These are phyloP conservation scores for Tuber melanosporum DNA, from an alignment of 495 filamentous ascomycete genomes.

Conservation along the genomic window DNA sequence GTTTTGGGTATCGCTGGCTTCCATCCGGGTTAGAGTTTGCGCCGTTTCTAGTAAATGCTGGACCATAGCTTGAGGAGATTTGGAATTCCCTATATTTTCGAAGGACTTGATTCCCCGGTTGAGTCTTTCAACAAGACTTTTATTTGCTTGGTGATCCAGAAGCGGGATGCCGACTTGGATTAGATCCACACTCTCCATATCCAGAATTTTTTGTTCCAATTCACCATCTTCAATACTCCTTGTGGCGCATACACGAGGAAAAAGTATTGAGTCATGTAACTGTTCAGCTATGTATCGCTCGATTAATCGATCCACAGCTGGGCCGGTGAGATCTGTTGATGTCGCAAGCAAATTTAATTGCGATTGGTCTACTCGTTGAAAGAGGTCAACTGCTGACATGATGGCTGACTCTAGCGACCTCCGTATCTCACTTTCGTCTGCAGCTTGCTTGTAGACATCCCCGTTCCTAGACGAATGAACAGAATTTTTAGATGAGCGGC, in stretches of 20 bases:
- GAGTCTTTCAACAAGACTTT: conserved; percentile 47
- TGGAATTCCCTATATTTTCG: conserved; percentile 73
- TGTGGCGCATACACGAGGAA: conserved; percentile 71
- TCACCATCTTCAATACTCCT: conserved; percentile 80
- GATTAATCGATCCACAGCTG: conserved; percentile 83
- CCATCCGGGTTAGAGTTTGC: conserved; percentile 66
- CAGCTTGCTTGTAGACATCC: conserved; percentile 39
- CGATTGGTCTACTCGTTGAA: conserved; percentile 90
- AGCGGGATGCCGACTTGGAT: conserved; percentile 77
- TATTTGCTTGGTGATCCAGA: conserved; percentile 35
- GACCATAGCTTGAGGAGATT: conserved; percentile 91
- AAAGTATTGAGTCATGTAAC: conserved; percentile 78
- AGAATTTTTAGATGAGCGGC: conserved; percentile 30
- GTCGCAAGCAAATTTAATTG: conserved; percentile 86
- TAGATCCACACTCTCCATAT: conserved; percentile 90
- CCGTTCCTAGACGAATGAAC: conserved; percentile 33
- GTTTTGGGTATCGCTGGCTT: conserved; percentile 39
- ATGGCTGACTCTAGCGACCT: conserved; percentile 82
- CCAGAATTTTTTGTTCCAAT: conserved; percentile 77
- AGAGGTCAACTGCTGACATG: conserved; percentile 88
- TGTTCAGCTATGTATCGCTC: conserved; percentile 94
- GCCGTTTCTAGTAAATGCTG: conserved; percentile 79
- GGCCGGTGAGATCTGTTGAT: conserved; percentile 88
- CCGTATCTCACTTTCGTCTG: conserved; percentile 55
- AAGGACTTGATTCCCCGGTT: conserved; percentile 79